phyloP scores from a whole-genome alignment of 768 basidiomycete genomes.

The Gloeostereum incarnatum region DNA sequence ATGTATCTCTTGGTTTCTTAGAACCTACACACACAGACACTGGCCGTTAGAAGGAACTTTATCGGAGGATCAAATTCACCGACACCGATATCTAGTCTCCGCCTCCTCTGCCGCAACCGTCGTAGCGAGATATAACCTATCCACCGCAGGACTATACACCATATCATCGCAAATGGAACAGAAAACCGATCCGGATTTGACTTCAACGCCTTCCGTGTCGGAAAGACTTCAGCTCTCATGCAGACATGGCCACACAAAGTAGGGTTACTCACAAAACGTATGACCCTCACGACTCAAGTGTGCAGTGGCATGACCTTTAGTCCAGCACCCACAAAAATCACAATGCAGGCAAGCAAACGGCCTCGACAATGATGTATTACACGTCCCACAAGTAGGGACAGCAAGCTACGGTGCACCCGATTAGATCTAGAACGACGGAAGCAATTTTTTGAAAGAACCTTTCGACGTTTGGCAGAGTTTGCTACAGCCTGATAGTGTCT shows the following conservation, averaged over 20 bases:
- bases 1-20: slow-evolving; percentile 36
- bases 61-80: slow-evolving; percentile 2
- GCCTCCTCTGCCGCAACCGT: slow-evolving; percentile 51
- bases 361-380: slow-evolving; percentile 42
- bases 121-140: slow-evolving; percentile 31
- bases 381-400: slow-evolving; percentile 56
- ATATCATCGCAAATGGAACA: slow-evolving; percentile 72
- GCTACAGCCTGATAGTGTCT: slow-evolving; percentile 33
- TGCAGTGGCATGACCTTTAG: slow-evolving; percentile 38
- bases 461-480: slow-evolving; percentile 51
- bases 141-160: slow-evolving; percentile 49
- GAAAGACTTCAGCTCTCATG: slow-evolving; percentile 1
- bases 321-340: slow-evolving; percentile 63
- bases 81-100: slow-evolving; percentile 52
- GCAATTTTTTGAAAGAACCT: slow-evolving; percentile 30
- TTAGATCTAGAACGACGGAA: neutral
- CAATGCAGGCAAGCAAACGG: slow-evolving; percentile 75
- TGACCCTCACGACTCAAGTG: slow-evolving; percentile 56
- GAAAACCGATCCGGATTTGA: slow-evolving; percentile 64
- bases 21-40: slow-evolving; percentile 16
- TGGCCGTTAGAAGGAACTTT: neutral
- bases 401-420: slow-evolving; percentile 27
- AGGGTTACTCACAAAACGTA: slow-evolving; percentile 47
- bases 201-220: slow-evolving; percentile 52
- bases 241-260: neutral